Base-by-base conservation (phyloP, 2,329 filamentous ascomycete genomes). In the Pleoardoris graminearum region DNA sequence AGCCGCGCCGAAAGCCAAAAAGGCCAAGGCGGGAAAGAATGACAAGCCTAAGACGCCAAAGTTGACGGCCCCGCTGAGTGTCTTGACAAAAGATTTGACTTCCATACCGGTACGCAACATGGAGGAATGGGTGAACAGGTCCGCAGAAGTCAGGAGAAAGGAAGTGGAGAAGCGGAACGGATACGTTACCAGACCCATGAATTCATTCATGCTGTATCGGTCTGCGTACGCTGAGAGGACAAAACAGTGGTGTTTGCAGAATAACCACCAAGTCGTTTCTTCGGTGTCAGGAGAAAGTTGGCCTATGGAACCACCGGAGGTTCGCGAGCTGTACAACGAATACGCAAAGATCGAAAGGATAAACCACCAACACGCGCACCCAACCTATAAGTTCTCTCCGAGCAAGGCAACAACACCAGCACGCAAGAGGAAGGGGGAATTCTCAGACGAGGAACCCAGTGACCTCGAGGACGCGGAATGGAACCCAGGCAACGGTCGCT, bases 121-220 rank as follows among this genome's bases (percentile, higher is more conserved):
- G 76, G 84, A 87, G 47, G 79, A 80, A 22, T 96, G 89, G 79
- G 91, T 95, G 30, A 85, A 87, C 63, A 83, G 93, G 45, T 79
- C 88, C 8, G 75, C 79, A 1, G 86, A 90, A 51, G 80, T 81
- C 6, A 84, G 93, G 51, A 79, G 79, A 43, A 75, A 78, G 49
- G 91, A 96, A 71, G 85, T 88, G 8, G 82, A 85, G 37, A 82
- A 84, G 63, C 82, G 85, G 51, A 90, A 85, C 30, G 89, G 89
- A 22, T 91, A 92, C 70, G 83, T 97, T 61, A 91, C 93, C 65
- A 83, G 94, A 25, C 92, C 94, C 2, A 96, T 97, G 88, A 99
- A 99, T 73, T 93, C 90, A 0, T 99, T 97, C 77, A 96, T 99
- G 88, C 80, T 99, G 45, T 99, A 99, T 73, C 88, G 94, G 36